Conservation (phyloP, 116 monocot species). For the Iris pallida region DNA sequence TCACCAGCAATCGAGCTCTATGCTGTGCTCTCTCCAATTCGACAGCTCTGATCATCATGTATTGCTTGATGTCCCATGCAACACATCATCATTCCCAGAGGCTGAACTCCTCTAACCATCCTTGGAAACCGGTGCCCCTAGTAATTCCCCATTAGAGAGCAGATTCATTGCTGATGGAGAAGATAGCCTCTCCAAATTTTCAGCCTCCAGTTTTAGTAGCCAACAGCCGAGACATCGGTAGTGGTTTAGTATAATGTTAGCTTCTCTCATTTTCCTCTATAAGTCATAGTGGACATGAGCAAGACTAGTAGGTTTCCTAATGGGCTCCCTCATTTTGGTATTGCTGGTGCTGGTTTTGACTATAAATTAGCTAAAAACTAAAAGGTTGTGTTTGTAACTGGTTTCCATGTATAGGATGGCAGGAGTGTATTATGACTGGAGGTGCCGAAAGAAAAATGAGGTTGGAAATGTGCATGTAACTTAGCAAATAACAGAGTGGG, state of each 20-base stretch:
- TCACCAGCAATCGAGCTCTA: slow-evolving; percentile 26
- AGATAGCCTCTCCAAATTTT: slow-evolving; percentile 18
- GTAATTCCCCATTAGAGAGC: slow-evolving; percentile 21
- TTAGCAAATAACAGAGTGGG: too few species aligned
- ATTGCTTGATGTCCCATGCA: slow-evolving; percentile 44
- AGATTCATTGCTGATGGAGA: slow-evolving; percentile 20
- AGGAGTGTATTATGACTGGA: too few species aligned
- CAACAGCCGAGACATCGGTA: slow-evolving; percentile 13
- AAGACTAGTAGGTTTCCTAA: too few species aligned
- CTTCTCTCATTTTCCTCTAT: not conserved
- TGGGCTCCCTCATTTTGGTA: too few species aligned
- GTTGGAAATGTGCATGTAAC: too few species aligned
- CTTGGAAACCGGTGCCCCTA: slow-evolving; percentile 25
- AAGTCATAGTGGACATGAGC: not conserved
- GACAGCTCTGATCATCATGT: slow-evolving; percentile 51
- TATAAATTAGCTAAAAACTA: too few species aligned
- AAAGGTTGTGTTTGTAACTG: too few species aligned
- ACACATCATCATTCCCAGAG: slow-evolving; percentile 56
- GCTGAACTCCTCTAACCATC: slow-evolving; percentile 53
- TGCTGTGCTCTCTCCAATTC: slow-evolving; percentile 28
- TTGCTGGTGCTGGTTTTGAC: too few species aligned
- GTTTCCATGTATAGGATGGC: too few species aligned
- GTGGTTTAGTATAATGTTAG: not conserved
- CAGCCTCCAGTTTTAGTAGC: slow-evolving; percentile 16
- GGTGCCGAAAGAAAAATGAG: too few species aligned